Percentiles rank a stretch among this genome's conserved stretches.
Evolutionary conservation across 345 rosid species (phyloP).

Genomic region (Eucalyptus marginata): DNA sequence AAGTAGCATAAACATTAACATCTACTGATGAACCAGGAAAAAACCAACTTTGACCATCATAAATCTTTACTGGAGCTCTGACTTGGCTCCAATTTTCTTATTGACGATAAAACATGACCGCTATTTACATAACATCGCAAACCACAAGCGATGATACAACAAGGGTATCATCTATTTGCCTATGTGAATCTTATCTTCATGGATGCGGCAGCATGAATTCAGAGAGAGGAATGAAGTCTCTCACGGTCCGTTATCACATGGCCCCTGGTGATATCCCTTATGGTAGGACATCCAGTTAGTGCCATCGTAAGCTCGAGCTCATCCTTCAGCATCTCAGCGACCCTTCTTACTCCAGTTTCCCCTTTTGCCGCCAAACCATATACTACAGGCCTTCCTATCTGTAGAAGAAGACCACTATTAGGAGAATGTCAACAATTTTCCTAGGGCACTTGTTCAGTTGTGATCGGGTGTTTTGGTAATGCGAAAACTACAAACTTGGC

Average conservation of each 20-base stretch:
- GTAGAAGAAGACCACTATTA: constrained; percentile 4
- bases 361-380: constrained; percentile 79
- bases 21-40: background rate
- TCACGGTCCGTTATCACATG: constrained; percentile 40
- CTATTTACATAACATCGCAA: background rate
- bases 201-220: background rate
- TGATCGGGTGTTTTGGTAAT: background rate
- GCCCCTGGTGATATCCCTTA: constrained; percentile 46
- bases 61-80: background rate
- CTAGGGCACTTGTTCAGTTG: background rate
- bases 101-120: background rate
- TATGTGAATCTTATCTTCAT: background rate
- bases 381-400: constrained; percentile 81
- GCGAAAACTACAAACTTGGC: background rate
- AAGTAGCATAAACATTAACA: background rate
- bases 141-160: background rate
- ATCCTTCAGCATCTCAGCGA: constrained; percentile 58
- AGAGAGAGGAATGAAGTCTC: constrained; percentile 37
- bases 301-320: constrained; percentile 80
- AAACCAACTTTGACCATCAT: background rate
- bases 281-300: constrained; percentile 60
- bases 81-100: background rate
- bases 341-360: constrained; percentile 46
- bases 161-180: background rate
- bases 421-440: background rate